These are phyloP conservation scores for Fusarium mexicanum DNA, from an alignment of 2,329 filamentous ascomycete species.

Conservation along the genomic window DNA sequence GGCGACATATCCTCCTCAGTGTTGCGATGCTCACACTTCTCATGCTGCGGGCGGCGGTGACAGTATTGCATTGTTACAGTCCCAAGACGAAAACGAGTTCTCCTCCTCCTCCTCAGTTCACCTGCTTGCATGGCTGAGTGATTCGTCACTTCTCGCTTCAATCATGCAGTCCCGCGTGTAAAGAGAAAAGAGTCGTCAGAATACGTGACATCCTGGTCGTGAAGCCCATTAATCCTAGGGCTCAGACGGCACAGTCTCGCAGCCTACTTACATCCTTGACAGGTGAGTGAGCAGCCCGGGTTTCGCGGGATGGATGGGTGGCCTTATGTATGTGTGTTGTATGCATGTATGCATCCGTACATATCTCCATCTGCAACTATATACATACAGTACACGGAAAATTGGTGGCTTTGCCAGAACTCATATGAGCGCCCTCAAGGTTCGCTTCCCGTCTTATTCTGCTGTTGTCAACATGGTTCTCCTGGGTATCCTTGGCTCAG, in stretches of 20 bases:
- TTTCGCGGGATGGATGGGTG: not conserved
- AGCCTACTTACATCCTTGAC: slow-evolving; percentile 15
- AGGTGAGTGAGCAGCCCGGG: not conserved
- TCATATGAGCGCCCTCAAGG: slow-evolving; percentile 23
- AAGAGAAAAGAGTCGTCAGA: slow-evolving; percentile 20
- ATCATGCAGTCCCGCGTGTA: slow-evolving; percentile 18
- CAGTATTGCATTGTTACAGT: not conserved
- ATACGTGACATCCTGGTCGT: slow-evolving; percentile 21
- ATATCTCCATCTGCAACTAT: slow-evolving; percentile 5
- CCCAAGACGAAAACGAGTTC: slow-evolving; percentile 10
- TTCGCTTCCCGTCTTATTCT: slow-evolving; percentile 9
- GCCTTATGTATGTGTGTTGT: not conserved
- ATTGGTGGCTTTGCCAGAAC: slow-evolving; percentile 9
- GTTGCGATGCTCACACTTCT: not conserved
- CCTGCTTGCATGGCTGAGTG: slow-evolving; percentile 13
- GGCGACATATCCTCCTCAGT: not conserved
- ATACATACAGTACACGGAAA: not conserved
- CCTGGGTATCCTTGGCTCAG: slow-evolving; percentile 7
- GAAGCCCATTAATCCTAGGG: slow-evolving; percentile 14
- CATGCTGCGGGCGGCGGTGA: slow-evolving; percentile 17
- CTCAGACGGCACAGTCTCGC: slow-evolving; percentile 26
- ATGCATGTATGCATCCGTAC: not conserved
- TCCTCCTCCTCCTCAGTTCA: not conserved
- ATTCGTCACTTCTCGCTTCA: slow-evolving; percentile 31
- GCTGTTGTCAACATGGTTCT: slow-evolving; percentile 6